Base-by-base conservation (phyloP, 495 filamentous ascomycete species). In the Xylaria cubensis region DNA sequence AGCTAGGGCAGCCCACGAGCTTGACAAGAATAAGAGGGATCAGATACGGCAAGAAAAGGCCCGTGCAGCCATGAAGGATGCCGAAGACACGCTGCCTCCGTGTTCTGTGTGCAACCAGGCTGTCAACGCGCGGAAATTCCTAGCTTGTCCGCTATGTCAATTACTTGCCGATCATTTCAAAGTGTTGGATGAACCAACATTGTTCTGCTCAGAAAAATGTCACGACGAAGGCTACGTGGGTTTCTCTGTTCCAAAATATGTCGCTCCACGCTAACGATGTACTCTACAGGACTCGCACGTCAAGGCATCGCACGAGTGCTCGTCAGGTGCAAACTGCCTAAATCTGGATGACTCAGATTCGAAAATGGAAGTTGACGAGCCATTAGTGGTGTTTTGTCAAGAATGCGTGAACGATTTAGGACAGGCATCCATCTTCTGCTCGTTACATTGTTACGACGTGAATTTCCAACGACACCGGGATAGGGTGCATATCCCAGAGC, bases 161-260 rank as follows among this genome's bases (percentile, higher is more conserved):
- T 75, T 83, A 70, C 74, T 83, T 7, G 64, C 72, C 34, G 69
- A 80, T 15, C 69, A 74, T 58, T 74, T 73, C 24, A 69, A 74
- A 13, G 63, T 82, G 34, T 69, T 72, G 51, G 69, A 77, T 8
- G 59, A 71, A 15, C 67, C 75, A 59, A 77, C 76, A 1, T 75
- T 84, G 42, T 88, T 83, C 71, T 88, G 86, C 76, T 84, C 82
- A 7, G 73, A 77, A 19, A 76, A 79, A 26, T 86, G 85, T 74
- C 76, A 80, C 29, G 69, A 80, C 32, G 74, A 81, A 42, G 80
- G 81, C 67, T 80, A 83, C 69, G 84, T 86, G 78, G 78, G 82
- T 80, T 58, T 29, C 26, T 19, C 48, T 32, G 36, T 63, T n/a
- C 62, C 19, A 29, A 3, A 4, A 36, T 17, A 67, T 21, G 50